phyloP scores from a whole-genome alignment of 192 early-diverging fungal genomes.

The Physocladia obscura region DNA sequence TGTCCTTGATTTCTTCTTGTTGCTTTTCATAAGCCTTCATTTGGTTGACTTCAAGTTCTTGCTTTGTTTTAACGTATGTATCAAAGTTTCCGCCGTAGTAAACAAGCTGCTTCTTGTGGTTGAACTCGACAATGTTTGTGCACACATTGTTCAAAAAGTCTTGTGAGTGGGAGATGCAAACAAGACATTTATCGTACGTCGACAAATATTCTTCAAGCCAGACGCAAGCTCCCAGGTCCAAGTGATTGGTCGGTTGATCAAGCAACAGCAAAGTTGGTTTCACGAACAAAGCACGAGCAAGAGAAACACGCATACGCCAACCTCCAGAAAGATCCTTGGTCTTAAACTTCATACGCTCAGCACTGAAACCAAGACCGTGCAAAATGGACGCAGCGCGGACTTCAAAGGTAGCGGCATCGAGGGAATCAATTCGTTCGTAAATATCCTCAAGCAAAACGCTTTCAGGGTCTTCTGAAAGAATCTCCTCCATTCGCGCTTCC shows the following conservation, averaged over 20 bases:
- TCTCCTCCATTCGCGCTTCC: constrained; percentile 88
- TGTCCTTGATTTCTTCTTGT: constrained; percentile 98
- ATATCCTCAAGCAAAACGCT: constrained; percentile 87
- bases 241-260: constrained; percentile 75
- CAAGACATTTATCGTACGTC: constrained; percentile 78
- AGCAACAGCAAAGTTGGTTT: constrained; percentile 72
- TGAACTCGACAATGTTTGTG: constrained; percentile 94
- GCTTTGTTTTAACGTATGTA: constrained; percentile 90
- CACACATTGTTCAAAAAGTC: constrained; percentile 94
- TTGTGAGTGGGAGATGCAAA: constrained; percentile 91
- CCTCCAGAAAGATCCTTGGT: constrained; percentile 99
- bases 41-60: constrained; percentile 96
- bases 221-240: constrained; percentile 89
- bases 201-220: constrained; percentile 81
- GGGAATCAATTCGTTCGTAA: constrained; percentile 91
- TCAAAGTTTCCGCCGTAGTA: constrained; percentile 99
- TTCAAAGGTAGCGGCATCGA: constrained; percentile 95
- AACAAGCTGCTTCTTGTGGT: constrained; percentile 80
- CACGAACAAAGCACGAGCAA: constrained; percentile 95
- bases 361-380: constrained; percentile 90
- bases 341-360: constrained; percentile 82
- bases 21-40: constrained; percentile 99
- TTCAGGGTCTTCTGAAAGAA: constrained; percentile 81
- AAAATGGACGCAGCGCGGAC: constrained; percentile 86
- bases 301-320: constrained; percentile 98